Evolutionary conservation across 371 early-diverging fungal genomes (phyloP), one percentile per base, ranked within the genome.

Genomic region (Mortierella sp.): DNA sequence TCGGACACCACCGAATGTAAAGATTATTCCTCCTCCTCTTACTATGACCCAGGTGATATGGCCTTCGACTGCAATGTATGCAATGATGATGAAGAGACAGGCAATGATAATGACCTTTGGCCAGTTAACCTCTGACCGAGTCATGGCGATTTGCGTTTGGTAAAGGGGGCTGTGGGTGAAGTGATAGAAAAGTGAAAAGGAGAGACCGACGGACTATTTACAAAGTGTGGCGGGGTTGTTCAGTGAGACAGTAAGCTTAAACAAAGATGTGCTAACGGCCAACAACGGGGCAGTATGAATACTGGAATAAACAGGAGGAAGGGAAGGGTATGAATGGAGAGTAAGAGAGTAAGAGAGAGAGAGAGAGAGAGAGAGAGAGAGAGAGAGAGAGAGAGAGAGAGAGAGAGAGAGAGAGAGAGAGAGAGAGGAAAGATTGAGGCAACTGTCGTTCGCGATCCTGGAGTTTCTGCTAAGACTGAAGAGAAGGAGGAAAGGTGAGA

Each of bases 11-110:
- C n/a, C n/a, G n/a, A n/a, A 9, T 47, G 62, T 60, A 30, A 66
- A 47, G 30, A 26, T 28, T 18, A 79, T 72, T 64, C 72, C 63
- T 66, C 69, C 68, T 57, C 68, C 73, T 21, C 65, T n/a, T 1
- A 46, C 48, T 18, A 37, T 18, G 61, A 66, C 44, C 79, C 79
- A 79, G 68, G 79, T 79, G 29, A 68, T 26, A 37, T 64, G 69
- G 12, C 64, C 66, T 23, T 79, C 79, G 1, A 47, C 45, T 1
- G 66, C 14, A 2, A 29, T 23, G 30, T 64, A 79, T 9, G 47
- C 30, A 4, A 45, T 16, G 3, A 58, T 25, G 28, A 69, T 23
- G 43, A 69, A 18, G 9, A 72, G 37, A 45, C 72, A 72, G 12
- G 60, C 0, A 47, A 72, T 43, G 21, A 79, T 50, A n/a, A 63